Evolutionary conservation across 305 asterid species (phyloP).

Genomic region (Fraxinus sp.): DNA sequence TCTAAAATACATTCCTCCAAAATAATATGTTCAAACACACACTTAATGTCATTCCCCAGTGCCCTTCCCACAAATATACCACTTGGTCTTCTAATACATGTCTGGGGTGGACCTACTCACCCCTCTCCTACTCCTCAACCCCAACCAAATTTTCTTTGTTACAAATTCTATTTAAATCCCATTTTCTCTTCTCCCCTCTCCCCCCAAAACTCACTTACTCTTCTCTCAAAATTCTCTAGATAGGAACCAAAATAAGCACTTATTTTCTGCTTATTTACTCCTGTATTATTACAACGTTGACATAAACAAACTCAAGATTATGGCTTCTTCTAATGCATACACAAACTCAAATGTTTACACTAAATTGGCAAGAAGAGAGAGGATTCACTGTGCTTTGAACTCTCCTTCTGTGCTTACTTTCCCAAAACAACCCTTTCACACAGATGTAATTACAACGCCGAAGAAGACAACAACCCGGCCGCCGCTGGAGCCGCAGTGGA

Average conservation of each 20-base stretch:
- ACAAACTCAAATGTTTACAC: background rate
- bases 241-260: background rate
- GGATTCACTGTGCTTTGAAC: background rate
- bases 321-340: background rate
- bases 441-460: background rate
- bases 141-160: background rate
- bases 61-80: background rate
- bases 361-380: background rate
- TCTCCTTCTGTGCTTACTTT: slow-evolving; percentile 1
- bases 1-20: no score
- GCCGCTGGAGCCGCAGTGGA: slow-evolving; percentile 38
- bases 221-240: background rate
- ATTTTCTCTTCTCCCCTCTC: background rate
- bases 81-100: background rate
- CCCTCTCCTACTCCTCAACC: background rate
- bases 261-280: background rate
- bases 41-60: background rate
- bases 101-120: background rate
- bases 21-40: no score
- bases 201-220: background rate
- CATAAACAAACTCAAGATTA: background rate
- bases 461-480: background rate
- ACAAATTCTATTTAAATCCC: background rate
- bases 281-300: background rate
- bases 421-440: background rate